Base-by-base conservation (phyloP, 2,329 filamentous ascomycete genomes). In the Achaetomium macrosporum region DNA sequence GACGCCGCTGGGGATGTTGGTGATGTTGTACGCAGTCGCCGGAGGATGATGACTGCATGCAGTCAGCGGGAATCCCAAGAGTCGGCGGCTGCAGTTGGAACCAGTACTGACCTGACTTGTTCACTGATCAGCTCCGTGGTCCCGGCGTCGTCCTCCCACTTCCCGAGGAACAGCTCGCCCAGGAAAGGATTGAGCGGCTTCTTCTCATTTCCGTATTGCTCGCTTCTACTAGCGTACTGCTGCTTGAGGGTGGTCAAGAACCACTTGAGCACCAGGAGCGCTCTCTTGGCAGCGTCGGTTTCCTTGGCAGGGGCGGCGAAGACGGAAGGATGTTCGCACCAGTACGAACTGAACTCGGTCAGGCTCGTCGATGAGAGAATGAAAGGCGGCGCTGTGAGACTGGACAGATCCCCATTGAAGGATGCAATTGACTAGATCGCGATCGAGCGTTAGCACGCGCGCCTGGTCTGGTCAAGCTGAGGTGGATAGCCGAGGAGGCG, bases 171-270 rank as follows among this genome's bases (percentile, higher is more conserved):
- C 33, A 97, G 79, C 74, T 99, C 92, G 52, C 92, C 92, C 35
- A 99, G 73, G 73, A 99, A 97, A 0, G 93, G 93, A 67, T 99
- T 97, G 55, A 99, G 74, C 2, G 92, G 92, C 76, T 97, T 99
- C 83, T 97, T 97, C 77, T 96, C 92, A 65, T 90, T 93, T 46
- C 90, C 90, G 59, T 78, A 84, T 63, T 83, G 75, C 62, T 96
- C 91, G 66, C 88, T 95, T 54, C 80, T 78, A 64, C 76, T 82
- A 53, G 81, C 81, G 64, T 85, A 84, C 68, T 95, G 90, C 71
- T 95, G 89, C 74, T 93, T 95, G 48, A 97, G 77, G 3, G 91
- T 96, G 65, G 84, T 91, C 51, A 97, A 73, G 73, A 96, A 97
- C 92, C 92, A 97, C 71, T 92, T 95, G 63, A 96, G 75, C n/a